Evolutionary conservation across 2,329 filamentous ascomycete species (phyloP).

Genomic region (Epichloe amarillans): DNA sequence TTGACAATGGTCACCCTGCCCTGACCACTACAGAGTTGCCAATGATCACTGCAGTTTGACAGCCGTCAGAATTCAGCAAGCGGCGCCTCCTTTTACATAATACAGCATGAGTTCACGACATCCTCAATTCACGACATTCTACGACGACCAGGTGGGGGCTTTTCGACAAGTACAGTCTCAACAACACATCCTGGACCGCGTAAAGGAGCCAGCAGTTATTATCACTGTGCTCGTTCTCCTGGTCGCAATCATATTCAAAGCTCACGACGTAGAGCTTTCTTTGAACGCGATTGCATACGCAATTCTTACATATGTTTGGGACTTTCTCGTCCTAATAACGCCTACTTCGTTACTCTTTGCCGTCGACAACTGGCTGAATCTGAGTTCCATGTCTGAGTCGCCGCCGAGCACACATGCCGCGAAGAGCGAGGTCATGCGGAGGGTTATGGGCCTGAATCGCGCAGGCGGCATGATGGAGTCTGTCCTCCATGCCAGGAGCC

Average conservation of each 20-base stretch:
- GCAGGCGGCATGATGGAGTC: slow-evolving; percentile 39
- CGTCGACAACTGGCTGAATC: slow-evolving; percentile 41
- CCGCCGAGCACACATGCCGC: slow-evolving; percentile 33
- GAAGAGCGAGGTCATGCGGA: slow-evolving; percentile 53
- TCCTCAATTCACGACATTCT: slow-evolving; percentile 20
- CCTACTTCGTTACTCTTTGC: slow-evolving; percentile 45
- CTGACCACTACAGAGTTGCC: slow-evolving; percentile 4
- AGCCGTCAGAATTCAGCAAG: slow-evolving; percentile 4
- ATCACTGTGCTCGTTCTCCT: slow-evolving; percentile 21
- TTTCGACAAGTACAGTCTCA: slow-evolving; percentile 17
- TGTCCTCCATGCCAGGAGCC: slow-evolving; percentile 44
- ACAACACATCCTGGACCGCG: slow-evolving; percentile 17
- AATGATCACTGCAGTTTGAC: slow-evolving; percentile 7
- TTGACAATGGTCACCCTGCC: slow-evolving; percentile 11
- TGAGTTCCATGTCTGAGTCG: slow-evolving; percentile 25
- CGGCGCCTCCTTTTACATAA: slow-evolving; percentile 7
- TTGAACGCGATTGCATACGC: slow-evolving; percentile 14
- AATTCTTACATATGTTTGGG: slow-evolving; percentile 40
- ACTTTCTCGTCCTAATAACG: slow-evolving; percentile 40
- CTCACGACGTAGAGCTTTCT: slow-evolving; percentile 20
- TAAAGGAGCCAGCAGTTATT: slow-evolving; percentile 22
- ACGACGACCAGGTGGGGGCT: slow-evolving; percentile 22
- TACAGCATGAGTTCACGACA: slow-evolving; percentile 22
- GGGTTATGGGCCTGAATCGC: slow-evolving; percentile 46
- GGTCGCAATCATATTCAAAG: slow-evolving; percentile 21